These are phyloP conservation scores for Daldinia grandis DNA, from an alignment of 495 filamentous ascomycete species.

Conservation along the genomic window DNA sequence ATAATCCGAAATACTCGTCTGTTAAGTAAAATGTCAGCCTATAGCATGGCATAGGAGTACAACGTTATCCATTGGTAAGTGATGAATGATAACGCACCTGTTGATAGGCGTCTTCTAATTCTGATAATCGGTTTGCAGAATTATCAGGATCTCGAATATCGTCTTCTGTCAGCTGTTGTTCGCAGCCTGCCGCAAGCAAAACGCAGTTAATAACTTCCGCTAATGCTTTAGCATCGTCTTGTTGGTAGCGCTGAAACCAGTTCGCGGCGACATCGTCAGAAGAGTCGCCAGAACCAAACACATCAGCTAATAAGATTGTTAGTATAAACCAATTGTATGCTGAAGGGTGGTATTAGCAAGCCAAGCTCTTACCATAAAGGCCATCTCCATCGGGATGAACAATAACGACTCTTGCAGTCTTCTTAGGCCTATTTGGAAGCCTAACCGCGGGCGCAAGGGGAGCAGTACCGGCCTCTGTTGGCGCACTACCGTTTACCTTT, in stretches of 20 bases:
- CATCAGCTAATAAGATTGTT: constrained; percentile 66
- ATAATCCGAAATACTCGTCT: constrained; percentile 85
- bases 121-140: constrained; percentile 68
- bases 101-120: constrained; percentile 84
- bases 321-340: constrained; percentile 25
- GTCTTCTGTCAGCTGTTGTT: constrained; percentile 73
- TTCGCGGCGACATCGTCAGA: constrained; percentile 79
- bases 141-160: constrained; percentile 90
- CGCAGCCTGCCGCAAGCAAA: constrained; percentile 81
- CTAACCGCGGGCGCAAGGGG: constrained; percentile 55
- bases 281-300: constrained; percentile 76
- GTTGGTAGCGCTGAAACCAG: constrained; percentile 80
- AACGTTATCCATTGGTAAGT: not conserved
- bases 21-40: constrained; percentile 39
- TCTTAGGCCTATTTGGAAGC: constrained; percentile 68
- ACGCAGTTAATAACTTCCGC: constrained; percentile 90
- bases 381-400: constrained; percentile 68
- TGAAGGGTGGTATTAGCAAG: not conserved
- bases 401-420: constrained; percentile 59
- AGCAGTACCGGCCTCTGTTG: constrained; percentile 47
- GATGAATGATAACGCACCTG: constrained; percentile 55
- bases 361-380: constrained; percentile 71
- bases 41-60: not conserved
- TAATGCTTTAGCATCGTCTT: constrained; percentile 71
- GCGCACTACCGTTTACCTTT: constrained; percentile 71